Evolutionary conservation across 305 asterid species (phyloP), one percentile per base, ranked within the genome.

Genomic region (Fraxinus dipetala): DNA sequence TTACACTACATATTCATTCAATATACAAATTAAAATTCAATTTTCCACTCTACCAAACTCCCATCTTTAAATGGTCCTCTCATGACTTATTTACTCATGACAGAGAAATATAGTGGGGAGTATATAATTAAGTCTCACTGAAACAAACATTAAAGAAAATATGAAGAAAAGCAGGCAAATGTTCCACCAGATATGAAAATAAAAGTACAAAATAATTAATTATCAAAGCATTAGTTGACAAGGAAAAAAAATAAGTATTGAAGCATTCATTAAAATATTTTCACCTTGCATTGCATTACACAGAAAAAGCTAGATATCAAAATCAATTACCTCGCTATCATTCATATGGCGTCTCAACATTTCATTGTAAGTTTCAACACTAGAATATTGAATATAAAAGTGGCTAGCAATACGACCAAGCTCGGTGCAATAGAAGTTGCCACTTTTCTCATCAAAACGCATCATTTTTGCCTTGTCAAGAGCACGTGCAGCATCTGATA

Each of bases 381-480:
- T 96, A 84, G 98, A 92, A 86, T 96, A 96, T 20, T 92, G 99
- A 86, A 96, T 96, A 85, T 96, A 96, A 86, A 96, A 96, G 90
- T 96, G 99, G 88, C 99, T 96, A 69, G 98, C 99, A 75, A 96
- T 96, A 79, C 99, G 99, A 77, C 99, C 99, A 84, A 96, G 99
- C 91, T 96, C 99, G 11, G 99, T 94, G 87, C 98, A 94, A 81
- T 93, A 96, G 77, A 96, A 94, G 87, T 96, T 96, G 88, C 99
- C 99, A 84, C 98, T 96, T 90, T 96, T 94, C 89, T 96, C 99
- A 89, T 96, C 99, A 81, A 94, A 96, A 65, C 98, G 99, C 99
- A 96, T 93, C 99, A 96, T 96, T 90, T 96, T 96, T 78, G 99
- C 99, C 89, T 89, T 94, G 91, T 96, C 99, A 14, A 96, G 98